phyloP scores from a whole-genome alignment of 495 filamentous ascomycete species.

The Articulospora tetracladia region DNA sequence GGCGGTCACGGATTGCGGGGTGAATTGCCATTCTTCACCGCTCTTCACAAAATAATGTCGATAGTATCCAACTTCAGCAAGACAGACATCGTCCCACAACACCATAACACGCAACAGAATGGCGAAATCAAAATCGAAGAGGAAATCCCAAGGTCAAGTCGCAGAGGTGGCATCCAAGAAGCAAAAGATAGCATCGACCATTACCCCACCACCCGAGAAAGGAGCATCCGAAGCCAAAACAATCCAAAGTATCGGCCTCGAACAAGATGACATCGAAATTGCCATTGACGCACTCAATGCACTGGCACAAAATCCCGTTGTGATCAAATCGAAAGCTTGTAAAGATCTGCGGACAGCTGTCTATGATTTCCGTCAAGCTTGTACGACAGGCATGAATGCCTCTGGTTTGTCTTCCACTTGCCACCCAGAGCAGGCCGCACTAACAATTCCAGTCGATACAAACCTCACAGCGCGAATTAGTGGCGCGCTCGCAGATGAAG shows the following conservation, averaged over 20 bases:
- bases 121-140: constrained; percentile 28
- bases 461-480: constrained; percentile 40
- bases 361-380: constrained; percentile 42
- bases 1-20: not conserved
- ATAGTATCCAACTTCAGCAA: not conserved
- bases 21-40: not conserved
- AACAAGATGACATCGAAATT: constrained; percentile 41
- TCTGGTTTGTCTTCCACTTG: constrained; percentile 1
- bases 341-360: constrained; percentile 41
- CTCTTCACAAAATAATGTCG: not conserved
- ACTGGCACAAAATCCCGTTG: constrained; percentile 34
- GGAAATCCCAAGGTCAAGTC: constrained; percentile 25
- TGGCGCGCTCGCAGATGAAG: constrained; percentile 38
- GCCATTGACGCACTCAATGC: constrained; percentile 38
- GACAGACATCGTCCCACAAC: not conserved
- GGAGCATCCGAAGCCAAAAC: constrained; percentile 27
- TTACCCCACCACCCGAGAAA: constrained; percentile 32
- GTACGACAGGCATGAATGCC: constrained; percentile 39
- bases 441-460: constrained; percentile 17
- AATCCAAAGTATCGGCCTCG: constrained; percentile 30
- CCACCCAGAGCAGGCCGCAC: too few species aligned
- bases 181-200: constrained; percentile 22
- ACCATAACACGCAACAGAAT: constrained; percentile 7
- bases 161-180: constrained; percentile 27
- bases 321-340: constrained; percentile 43